Evolutionary conservation across 345 rosid genomes (phyloP), one percentile per base, ranked within the genome.

Genomic region (Eucalyptus erythrocorys): DNA sequence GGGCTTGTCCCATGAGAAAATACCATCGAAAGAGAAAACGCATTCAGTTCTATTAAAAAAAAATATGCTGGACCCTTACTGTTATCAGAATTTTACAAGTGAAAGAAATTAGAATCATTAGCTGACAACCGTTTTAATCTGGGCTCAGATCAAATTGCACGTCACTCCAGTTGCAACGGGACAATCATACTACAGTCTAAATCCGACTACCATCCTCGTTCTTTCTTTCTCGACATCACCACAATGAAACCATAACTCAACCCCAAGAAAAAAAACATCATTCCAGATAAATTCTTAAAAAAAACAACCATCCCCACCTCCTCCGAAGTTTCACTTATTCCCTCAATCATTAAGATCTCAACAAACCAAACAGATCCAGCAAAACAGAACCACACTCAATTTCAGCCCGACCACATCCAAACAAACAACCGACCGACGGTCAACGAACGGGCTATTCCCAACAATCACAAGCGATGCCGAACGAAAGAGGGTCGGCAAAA

Each of bases 11-110:
- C 47, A 11, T 40, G 1, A 76, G 82, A 47, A 27, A 76, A 42
- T n/a, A 76, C 2, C 1, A 3, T 37, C 3, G 0, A 76, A 42
- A 40, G 13, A 76, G 30, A 76, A 76, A 76, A 37, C 30, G 8
- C 82, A 37, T 76, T 40, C 47, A 1, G 16, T 76, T 40, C 82
- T 11, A 76, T 6, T n/a, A n/a, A n/a, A 13, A 61, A 37, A 32
- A 10, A 2, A 76, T 3, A 10, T 3, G 43, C 47, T 4, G 0
- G 13, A 76, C 47, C 47, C 1, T 22, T 40, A 10, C 7, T 2
- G 2, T 76, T 2, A 40, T 76, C 24, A 53, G 13, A 49, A 55
- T 50, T 59, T 26, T 8, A 1, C 32, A 2, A 40, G 71, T 50
- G 68, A 7, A 50, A 48, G 30, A 55, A 32, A 45, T 51, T 34